These are phyloP conservation scores for Claviceps digitariae DNA, from an alignment of 2,329 filamentous ascomycete species.

Conservation along the genomic window DNA sequence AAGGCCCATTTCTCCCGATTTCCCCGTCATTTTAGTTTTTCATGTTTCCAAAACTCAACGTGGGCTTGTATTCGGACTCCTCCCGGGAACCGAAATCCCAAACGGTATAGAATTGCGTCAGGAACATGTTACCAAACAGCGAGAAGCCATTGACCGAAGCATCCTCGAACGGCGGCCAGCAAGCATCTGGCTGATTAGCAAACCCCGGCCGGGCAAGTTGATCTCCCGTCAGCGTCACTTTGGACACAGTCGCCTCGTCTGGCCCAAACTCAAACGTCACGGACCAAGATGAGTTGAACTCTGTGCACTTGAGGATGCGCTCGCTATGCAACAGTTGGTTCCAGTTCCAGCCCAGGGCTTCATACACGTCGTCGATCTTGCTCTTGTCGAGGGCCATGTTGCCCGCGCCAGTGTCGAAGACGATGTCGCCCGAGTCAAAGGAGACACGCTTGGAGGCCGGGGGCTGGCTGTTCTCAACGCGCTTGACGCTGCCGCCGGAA, in stretches of 20 bases:
- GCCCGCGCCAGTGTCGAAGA: constrained; percentile 22
- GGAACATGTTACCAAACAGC: constrained; percentile 17
- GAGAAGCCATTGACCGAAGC: constrained; percentile 12
- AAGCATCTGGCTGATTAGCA: constrained; percentile 18
- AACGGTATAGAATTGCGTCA: constrained; percentile 21
- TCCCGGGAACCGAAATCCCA: constrained; percentile 17
- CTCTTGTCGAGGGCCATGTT: constrained; percentile 14
- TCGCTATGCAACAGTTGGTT: constrained; percentile 15
- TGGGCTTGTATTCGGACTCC: constrained; percentile 2
- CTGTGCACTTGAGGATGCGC: constrained; percentile 19
- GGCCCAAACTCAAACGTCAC: constrained; percentile 16
- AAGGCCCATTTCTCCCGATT: not conserved
- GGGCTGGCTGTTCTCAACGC: not conserved
- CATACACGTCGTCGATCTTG: constrained; percentile 16
- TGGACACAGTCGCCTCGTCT: constrained; percentile 6
- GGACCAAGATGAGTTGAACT: constrained; percentile 23
- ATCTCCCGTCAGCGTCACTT: constrained; percentile 19
- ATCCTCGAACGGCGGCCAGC: constrained; percentile 22
- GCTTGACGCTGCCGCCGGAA: not conserved
- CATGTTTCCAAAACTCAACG: constrained; percentile 12
- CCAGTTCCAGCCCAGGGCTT: constrained; percentile 22
- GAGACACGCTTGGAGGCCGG: constrained; percentile 1
- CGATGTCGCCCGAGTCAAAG: constrained; percentile 5
- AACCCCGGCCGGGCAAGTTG: constrained; percentile 19
- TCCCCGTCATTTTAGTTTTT: constrained; percentile 5